Evolutionary conservation across 2,329 filamentous ascomycete genomes (phyloP).

Genomic region (Byssochlamys sp.): DNA sequence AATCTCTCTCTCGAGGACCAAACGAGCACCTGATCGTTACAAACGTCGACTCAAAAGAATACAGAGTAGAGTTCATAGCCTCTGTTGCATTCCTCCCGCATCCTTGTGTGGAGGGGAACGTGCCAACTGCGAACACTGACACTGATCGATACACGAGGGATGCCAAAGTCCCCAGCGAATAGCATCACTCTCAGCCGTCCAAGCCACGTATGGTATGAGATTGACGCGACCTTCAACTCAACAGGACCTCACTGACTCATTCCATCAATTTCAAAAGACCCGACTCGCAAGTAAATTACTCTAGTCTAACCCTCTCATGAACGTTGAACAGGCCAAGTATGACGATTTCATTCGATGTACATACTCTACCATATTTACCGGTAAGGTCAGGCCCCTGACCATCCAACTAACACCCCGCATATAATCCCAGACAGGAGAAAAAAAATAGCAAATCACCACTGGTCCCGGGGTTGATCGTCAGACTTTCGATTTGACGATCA

Average conservation of each 20-base stretch:
- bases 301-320: too few species aligned
- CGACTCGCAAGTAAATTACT: background rate
- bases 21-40: background rate
- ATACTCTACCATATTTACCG: background rate
- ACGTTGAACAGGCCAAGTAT: too few species aligned
- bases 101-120: background rate
- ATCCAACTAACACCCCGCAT: constrained; percentile 9
- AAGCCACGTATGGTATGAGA: background rate
- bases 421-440: constrained; percentile 2
- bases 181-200: background rate
- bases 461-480: background rate
- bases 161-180: background rate
- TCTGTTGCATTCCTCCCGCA: background rate
- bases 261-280: background rate
- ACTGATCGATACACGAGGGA: background rate
- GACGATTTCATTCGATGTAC: background rate
- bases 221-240: background rate
- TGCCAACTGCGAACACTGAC: background rate
- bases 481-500: background rate
- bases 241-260: background rate
- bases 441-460: background rate
- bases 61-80: background rate
- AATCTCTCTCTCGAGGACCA: too few species aligned
- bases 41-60: too few species aligned
- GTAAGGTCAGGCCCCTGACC: background rate